These are phyloP conservation scores for Penicillium paradoxum DNA, from an alignment of 495 filamentous ascomycete species.

Conservation along the genomic window DNA sequence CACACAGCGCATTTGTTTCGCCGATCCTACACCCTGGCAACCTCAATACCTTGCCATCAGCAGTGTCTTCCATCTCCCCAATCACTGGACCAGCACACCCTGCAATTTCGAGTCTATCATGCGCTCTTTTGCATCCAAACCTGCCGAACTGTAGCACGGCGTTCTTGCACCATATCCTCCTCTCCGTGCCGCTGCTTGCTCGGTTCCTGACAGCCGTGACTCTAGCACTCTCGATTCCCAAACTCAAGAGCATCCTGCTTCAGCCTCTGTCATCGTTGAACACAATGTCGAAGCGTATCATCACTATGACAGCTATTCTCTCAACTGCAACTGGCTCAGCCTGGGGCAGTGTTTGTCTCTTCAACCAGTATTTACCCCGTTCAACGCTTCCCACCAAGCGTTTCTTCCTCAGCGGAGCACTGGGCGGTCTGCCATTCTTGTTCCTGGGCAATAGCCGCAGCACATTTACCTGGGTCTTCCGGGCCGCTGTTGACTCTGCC, in stretches of 20 bases:
- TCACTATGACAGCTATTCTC: conserved; percentile 67
- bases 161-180: conserved; percentile 76
- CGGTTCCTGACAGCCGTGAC: conserved; percentile 70
- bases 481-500: conserved; percentile 67
- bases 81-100: conserved; percentile 82
- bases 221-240: conserved; percentile 61
- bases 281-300: conserved; percentile 52
- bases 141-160: conserved; percentile 83
- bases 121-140: conserved; percentile 84
- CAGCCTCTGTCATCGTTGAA: conserved; percentile 63
- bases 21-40: conserved; percentile 79
- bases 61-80: conserved; percentile 64
- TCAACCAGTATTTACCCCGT: conserved; percentile 71
- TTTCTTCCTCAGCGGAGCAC: conserved; percentile 81
- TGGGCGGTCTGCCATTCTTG: conserved; percentile 75
- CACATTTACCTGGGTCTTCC: conserved; percentile 63
- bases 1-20: conserved; percentile 62
- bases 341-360: conserved; percentile 86
- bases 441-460: conserved; percentile 61
- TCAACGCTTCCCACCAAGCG: conserved; percentile 71
- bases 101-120: conserved; percentile 73
- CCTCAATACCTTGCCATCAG: conserved; percentile 56
- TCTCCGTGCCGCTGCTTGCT: conserved; percentile 70
- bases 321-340: conserved; percentile 72
- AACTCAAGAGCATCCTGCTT: conserved; percentile 58